phyloP scores from a whole-genome alignment of 768 basidiomycete genomes.

The Pluteus cervinus region DNA sequence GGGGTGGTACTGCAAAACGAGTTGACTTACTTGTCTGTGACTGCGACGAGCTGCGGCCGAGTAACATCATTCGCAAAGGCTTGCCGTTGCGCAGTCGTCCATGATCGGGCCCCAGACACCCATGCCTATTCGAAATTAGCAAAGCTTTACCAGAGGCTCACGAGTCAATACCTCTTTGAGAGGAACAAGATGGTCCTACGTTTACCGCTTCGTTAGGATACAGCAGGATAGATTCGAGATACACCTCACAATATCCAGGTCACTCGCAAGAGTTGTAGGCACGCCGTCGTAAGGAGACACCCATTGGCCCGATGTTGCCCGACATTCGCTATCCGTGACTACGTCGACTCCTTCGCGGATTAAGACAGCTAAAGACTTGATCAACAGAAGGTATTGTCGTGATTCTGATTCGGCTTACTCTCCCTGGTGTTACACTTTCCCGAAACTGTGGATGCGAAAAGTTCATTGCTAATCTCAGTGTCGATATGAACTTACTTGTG shows the following conservation, averaged over 20 bases:
- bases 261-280: conserved; percentile 35
- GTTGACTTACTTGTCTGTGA: conserved; percentile 31
- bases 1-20: background rate
- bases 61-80: conserved; percentile 50
- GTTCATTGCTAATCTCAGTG: background rate
- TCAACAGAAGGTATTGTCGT: background rate
- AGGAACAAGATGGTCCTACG: conserved; percentile 48
- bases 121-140: conserved; percentile 31
- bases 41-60: conserved; percentile 47
- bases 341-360: conserved; percentile 41
- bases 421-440: conserved; percentile 48
- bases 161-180: conserved; percentile 36
- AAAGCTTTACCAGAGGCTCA: background rate
- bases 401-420: conserved; percentile 24
- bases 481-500: conserved; percentile 27
- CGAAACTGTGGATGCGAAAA: conserved; percentile 26
- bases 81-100: conserved; percentile 45
- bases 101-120: conserved; percentile 47
- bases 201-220: no score
- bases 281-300: conserved; percentile 47
- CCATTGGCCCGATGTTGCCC: conserved; percentile 43
- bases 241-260: conserved; percentile 44
- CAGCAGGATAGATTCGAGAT: no score
- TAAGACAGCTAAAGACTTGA: conserved; percentile 28
- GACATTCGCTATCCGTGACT: conserved; percentile 32